Evolutionary conservation across 2,329 filamentous ascomycete species (phyloP), one percentile per base, ranked within the genome.

Genomic region (Colletotrichum trifolii): DNA sequence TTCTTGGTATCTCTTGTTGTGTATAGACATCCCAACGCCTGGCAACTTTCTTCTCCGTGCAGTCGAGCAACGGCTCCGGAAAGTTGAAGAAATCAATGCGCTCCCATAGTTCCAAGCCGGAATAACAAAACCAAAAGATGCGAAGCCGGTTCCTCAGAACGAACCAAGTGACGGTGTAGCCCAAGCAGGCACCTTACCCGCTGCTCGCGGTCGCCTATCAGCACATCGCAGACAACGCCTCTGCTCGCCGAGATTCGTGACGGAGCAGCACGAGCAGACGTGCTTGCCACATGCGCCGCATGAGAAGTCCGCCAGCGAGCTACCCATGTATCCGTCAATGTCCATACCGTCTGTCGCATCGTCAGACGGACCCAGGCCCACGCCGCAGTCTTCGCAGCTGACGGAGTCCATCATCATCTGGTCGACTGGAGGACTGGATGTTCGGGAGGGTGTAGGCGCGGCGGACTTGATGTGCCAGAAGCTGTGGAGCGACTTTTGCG

Each of bases 201-300:
- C 68, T 0, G 54, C 59, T 66, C 67, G 70, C 0, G 67, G 69
- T 25, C 73, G 78, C 48, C 73, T 73, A 8, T 81, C 81, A 0
- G 84, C 83, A 69, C 87, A 89, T 5, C 73, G 75, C 47, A 89
- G 68, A 68, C 87, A 89, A 45, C 80, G 76, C 64, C 83, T 78
- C 69, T 85, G 77, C 66, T 84, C 81, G 3, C 85, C 85, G 0
- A 89, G 75, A 66, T 86, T 86, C 66, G 83, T 87, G 45, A 89
- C 80, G 0, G 86, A 87, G 71, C 87, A 89, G 59, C 83, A 81
- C 60, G 83, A 85, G 74, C 87, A 89, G 12, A 89, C 85, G 10
- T 80, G 76, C 71, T 85, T 88, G 6, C 81, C 78, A 62, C 86
- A 89, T 0, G 76, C 79, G 8, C 77, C 78, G 57, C 86, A 89